Conservation (phyloP, 176 grass and related monocot species). For the Avena atlantica region DNA sequence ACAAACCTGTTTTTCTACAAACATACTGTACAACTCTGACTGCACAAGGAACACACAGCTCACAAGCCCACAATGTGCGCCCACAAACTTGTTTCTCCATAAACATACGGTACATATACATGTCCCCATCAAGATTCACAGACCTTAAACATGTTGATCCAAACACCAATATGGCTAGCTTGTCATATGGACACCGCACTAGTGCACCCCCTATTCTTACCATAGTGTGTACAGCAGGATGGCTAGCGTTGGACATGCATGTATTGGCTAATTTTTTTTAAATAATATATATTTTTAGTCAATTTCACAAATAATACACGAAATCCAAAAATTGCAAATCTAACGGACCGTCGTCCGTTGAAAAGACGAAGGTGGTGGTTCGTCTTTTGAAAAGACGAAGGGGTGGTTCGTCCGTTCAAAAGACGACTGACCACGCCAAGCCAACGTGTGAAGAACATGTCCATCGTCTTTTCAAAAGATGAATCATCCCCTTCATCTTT, state of each 20-base stretch:
- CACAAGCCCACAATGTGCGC: not conserved
- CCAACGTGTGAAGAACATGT: too few species aligned
- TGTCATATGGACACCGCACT: not conserved
- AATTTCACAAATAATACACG: too few species aligned
- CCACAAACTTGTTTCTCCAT: not conserved
- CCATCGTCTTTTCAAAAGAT: too few species aligned
- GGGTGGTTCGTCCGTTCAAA: too few species aligned
- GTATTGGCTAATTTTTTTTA: too few species aligned
- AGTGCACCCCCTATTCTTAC: not conserved
- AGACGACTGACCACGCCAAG: too few species aligned
- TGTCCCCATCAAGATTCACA: not conserved
- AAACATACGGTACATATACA: not conserved
- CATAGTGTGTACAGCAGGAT: not conserved
- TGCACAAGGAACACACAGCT: slow-evolving; percentile 3
- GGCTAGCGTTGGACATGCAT: not conserved
- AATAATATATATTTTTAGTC: too few species aligned
- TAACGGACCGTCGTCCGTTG: too few species aligned
- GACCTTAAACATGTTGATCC: not conserved
- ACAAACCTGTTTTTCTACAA: not conserved
- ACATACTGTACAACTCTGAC: not conserved
- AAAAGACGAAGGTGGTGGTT: too few species aligned
- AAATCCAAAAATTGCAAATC: too few species aligned
- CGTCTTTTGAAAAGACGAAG: too few species aligned
- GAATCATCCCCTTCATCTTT: too few species aligned
- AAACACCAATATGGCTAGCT: not conserved